A percentile compares a stretch with the other conserved stretches of the same genome.
These are phyloP conservation scores for Phoenix dactylifera DNA, from an alignment of 176 grass and related monocot species.

Conservation along the genomic window DNA sequence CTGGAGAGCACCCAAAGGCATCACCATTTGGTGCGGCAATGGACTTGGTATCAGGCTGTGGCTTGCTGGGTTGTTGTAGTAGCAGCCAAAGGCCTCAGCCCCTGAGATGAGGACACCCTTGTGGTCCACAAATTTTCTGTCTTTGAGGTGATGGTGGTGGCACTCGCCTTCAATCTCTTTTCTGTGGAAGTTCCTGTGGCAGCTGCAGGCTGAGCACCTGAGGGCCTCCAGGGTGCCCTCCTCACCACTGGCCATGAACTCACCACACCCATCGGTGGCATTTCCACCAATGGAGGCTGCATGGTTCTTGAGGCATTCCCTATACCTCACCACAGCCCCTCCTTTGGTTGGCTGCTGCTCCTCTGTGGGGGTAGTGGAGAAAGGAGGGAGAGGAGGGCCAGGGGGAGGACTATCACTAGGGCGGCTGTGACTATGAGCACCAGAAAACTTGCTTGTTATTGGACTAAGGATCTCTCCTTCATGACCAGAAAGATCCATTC, in stretches of 20 bases:
- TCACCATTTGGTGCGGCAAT: constrained; percentile 4
- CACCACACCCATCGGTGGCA: constrained; percentile 10
- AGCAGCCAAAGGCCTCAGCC: neutral
- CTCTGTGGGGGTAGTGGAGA: no score
- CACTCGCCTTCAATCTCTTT: constrained; percentile 8
- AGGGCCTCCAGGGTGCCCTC: constrained; percentile 9
- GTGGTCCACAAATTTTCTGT: no score
- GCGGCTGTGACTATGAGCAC: neutral
- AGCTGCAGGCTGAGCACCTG: constrained; percentile 15
- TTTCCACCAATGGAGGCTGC: constrained; percentile 12
- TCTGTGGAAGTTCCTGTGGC: constrained; percentile 13
- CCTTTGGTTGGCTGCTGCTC: neutral
- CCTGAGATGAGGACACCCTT: neutral
- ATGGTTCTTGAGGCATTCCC: constrained; percentile 17
- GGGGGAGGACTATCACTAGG: no score
- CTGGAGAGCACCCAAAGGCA: constrained; percentile 5
- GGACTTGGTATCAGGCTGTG: constrained; percentile 2
- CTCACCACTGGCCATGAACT: constrained; percentile 15
- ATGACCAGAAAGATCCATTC: constrained; percentile 7
- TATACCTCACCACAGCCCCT: constrained; percentile 9
- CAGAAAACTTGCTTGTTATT: constrained; percentile 7
- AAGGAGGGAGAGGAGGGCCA: no score
- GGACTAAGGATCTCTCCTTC: constrained; percentile 7
- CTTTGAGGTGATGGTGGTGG: neutral
- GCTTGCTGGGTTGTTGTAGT: neutral